These are phyloP conservation scores for Giardia duodenalis DNA, from an alignment of 208 protist species.

Conservation along the genomic window DNA sequence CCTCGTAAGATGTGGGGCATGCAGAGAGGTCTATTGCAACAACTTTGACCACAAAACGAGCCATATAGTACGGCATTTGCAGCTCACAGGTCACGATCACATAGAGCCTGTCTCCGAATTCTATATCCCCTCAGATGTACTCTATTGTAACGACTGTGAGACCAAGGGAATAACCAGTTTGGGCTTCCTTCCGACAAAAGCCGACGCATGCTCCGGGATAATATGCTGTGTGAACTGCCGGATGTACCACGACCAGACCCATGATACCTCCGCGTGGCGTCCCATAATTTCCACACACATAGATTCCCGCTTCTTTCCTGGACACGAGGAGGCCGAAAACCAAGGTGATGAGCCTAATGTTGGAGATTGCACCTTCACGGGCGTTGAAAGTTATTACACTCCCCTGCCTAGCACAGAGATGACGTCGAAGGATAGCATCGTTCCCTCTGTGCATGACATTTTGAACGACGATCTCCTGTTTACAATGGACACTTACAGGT, in stretches of 20 bases:
- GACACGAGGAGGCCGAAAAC: background rate
- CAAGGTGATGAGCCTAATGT: background rate
- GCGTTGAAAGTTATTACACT: background rate
- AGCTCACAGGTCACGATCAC: background rate
- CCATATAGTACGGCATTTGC: background rate
- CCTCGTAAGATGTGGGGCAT: background rate
- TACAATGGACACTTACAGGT: too few species aligned
- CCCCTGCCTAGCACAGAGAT: background rate
- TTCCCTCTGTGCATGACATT: too few species aligned
- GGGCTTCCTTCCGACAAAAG: background rate
- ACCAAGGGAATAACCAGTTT: background rate
- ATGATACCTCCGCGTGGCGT: background rate
- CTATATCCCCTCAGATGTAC: background rate
- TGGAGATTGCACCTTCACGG: background rate
- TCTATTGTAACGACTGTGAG: background rate
- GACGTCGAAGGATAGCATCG: too few species aligned
- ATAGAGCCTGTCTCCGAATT: background rate
- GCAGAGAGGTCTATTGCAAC: background rate
- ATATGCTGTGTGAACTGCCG: background rate
- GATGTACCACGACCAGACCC: background rate
- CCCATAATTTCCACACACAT: background rate
- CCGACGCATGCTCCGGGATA: background rate
- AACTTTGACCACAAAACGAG: background rate
- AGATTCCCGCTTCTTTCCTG: background rate
- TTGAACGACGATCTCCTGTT: too few species aligned